Percentiles rank a stretch among this genome's conserved stretches.
Evolutionary conservation across 2,329 filamentous ascomycete species (phyloP).

Genomic region (Botrytis elliptica): DNA sequence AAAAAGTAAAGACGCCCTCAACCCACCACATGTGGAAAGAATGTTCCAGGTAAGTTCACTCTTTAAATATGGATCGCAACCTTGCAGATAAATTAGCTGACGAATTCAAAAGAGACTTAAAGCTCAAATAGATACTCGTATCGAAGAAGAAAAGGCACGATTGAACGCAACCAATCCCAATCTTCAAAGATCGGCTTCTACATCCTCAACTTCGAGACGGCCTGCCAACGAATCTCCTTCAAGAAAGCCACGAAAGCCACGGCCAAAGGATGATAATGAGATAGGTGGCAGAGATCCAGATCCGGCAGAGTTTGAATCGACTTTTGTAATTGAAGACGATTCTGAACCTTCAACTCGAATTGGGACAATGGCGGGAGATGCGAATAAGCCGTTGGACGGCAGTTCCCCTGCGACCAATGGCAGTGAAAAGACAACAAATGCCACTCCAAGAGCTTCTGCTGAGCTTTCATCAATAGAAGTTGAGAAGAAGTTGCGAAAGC

Average conservation of each 20-base stretch:
- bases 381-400: conserved; percentile 22
- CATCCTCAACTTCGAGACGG: conserved; percentile 31
- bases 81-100: conserved; percentile 14
- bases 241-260: conserved; percentile 31
- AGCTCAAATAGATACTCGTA: conserved; percentile 80
- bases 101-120: conserved; percentile 64
- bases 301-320: conserved; percentile 81
- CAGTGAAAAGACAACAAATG: conserved; percentile 32
- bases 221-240: conserved; percentile 34
- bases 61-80: conserved; percentile 16
- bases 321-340: conserved; percentile 86
- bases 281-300: conserved; percentile 54
- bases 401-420: conserved; percentile 34
- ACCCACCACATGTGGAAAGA: conserved; percentile 31
- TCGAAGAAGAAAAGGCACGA: conserved; percentile 87
- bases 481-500: conserved; percentile 70
- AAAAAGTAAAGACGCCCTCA: conserved; percentile 19
- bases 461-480: conserved; percentile 70
- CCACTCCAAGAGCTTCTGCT: conserved; percentile 23
- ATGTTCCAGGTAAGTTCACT: conserved; percentile 39
- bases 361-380: conserved; percentile 45
- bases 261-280: conserved; percentile 36
- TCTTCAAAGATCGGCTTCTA: conserved; percentile 45
- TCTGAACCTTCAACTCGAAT: conserved; percentile 61
- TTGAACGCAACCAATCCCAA: conserved; percentile 45